These are phyloP conservation scores for Saccharomycopsis sp. DNA, from an alignment of 805 yeast genomes.

Conservation along the genomic window DNA sequence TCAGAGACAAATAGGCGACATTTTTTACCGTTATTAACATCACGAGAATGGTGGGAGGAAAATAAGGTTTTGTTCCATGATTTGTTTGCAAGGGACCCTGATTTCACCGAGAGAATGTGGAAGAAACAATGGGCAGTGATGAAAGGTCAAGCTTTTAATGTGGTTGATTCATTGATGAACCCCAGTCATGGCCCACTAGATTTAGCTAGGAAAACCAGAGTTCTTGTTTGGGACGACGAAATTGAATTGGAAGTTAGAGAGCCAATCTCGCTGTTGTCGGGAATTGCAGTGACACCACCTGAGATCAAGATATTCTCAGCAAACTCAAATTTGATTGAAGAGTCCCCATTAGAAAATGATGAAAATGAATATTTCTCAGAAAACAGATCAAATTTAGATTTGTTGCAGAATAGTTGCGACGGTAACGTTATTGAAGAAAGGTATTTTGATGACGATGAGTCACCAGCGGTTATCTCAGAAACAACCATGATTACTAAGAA, in stretches of 20 bases:
- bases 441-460: slow-evolving; percentile 16
- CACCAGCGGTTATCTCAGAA: slow-evolving; percentile 15
- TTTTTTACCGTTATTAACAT: slow-evolving; percentile 51
- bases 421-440: slow-evolving; percentile 28
- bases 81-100: slow-evolving; percentile 48
- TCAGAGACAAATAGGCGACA: slow-evolving; percentile 47
- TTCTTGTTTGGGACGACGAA: slow-evolving; percentile 53
- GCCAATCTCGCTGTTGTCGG: not conserved
- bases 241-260: too few species aligned
- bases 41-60: slow-evolving; percentile 66
- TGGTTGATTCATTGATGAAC: slow-evolving; percentile 55
- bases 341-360: slow-evolving; percentile 19
- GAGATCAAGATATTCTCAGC: not conserved
- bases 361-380: not conserved
- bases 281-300: not conserved
- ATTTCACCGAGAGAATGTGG: slow-evolving; percentile 63
- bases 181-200: slow-evolving; percentile 62
- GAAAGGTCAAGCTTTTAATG: slow-evolving; percentile 74
- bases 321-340: not conserved
- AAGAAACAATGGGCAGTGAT: slow-evolving; percentile 58
- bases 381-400: too few species aligned
- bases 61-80: slow-evolving; percentile 40
- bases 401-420: too few species aligned
- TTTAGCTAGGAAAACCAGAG: slow-evolving; percentile 49
- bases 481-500: slow-evolving; percentile 30